These are phyloP conservation scores for Dissophora ornata DNA, from an alignment of 192 early-diverging fungal species.

Conservation along the genomic window DNA sequence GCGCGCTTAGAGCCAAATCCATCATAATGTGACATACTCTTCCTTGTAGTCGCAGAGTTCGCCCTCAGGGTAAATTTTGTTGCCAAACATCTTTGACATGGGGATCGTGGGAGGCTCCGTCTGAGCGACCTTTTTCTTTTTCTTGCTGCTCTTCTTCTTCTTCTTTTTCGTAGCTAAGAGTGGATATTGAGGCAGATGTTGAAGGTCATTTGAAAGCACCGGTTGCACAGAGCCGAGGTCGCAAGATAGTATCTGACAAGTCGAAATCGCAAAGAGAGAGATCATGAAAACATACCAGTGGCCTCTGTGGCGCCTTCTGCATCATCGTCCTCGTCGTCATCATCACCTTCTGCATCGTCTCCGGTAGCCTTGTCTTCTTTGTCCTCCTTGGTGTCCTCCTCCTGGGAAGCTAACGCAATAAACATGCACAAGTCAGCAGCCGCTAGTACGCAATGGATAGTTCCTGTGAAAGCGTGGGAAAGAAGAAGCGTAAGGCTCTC, in stretches of 20 bases:
- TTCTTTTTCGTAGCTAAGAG: slow-evolving; percentile 64
- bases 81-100: slow-evolving; percentile 83
- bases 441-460: not conserved
- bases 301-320: slow-evolving; percentile 44
- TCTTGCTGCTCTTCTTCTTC: slow-evolving; percentile 77
- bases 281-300: slow-evolving; percentile 33
- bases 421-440: too few relatives aligned
- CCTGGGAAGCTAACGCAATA: too few relatives aligned
- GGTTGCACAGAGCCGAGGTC: too few relatives aligned
- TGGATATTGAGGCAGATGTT: too few relatives aligned
- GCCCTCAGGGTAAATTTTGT: slow-evolving; percentile 83
- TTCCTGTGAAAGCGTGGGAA: not conserved
- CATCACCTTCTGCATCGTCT: slow-evolving; percentile 56
- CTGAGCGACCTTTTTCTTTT: slow-evolving; percentile 67
- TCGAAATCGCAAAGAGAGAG: too few relatives aligned
- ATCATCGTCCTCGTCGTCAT: slow-evolving; percentile 56
- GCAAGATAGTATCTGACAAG: too few relatives aligned
- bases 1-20: too few relatives aligned
- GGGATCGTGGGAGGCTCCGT: slow-evolving; percentile 78
- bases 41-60: slow-evolving; percentile 88
- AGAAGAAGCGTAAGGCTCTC: too few relatives aligned
- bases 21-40: too few relatives aligned
- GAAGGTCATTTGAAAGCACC: too few relatives aligned
- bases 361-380: slow-evolving; percentile 27
- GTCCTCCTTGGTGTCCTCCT: not conserved